Base-by-base conservation (phyloP, 345 rosid genomes). In the Schrenkiella parvula region DNA sequence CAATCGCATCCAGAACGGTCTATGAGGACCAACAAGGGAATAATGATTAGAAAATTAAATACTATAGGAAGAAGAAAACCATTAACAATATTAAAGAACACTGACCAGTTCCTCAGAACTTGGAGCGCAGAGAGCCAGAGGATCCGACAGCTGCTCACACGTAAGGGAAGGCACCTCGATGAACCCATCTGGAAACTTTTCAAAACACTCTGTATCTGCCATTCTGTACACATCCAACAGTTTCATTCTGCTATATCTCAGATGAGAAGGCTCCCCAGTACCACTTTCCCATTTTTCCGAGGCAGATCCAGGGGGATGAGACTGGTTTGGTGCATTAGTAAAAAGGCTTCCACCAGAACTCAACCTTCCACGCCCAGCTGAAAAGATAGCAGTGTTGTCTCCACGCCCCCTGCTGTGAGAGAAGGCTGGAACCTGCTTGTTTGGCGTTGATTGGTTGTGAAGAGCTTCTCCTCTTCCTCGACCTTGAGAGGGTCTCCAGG, bases 401-500 rank as follows among this genome's bases (percentile, higher is more conserved):
- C 89, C 95, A 39, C 85, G 86, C 50, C 91, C 93, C 67, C 90
- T 87, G 51, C 86, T 87, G 56, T 82, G 75, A 14, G 96, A 77
- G 78, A 85, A 85, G 41, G 83, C 21, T 26, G 91, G 64, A 74
- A 53, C 79, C 44, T 84, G 96, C 78, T 91, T 95, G 84, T 77
- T 87, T 54, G 93, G 80, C 4, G 83, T 76, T 64, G 74, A 64
- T 74, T 79, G 92, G 72, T 78, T 84, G 77, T 86, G 93, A 70
- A 79, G 79, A 65, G 83, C 66, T 62, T 91, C 99, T 32, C 86
- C 97, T 80, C 86, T 89, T 75, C 88, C 90, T 55, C 97, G 85
- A 50, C 85, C 75, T 74, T 85, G 97, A 25, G 81, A 84, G 25
- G 93, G 81, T 78, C 99, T 89, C 99, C 99, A 88, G 3, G 95